Conservation (phyloP, 495 filamentous ascomycete genomes). For the Tuber borchii region DNA sequence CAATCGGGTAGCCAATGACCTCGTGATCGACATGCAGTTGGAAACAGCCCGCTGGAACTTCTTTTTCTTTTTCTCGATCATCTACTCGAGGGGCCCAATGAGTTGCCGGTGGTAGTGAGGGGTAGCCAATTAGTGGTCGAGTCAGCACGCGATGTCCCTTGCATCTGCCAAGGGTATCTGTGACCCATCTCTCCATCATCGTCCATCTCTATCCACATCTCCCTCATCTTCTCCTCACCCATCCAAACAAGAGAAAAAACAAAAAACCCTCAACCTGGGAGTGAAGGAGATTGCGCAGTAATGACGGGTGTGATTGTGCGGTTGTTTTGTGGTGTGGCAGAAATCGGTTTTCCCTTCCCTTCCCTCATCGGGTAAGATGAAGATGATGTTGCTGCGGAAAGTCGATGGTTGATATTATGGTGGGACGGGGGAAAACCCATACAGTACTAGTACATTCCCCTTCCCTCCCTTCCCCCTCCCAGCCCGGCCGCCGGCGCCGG, state of each 20-base stretch:
- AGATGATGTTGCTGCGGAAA: neutral
- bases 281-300: conserved; percentile 11
- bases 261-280: neutral
- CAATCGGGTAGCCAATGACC: conserved; percentile 5
- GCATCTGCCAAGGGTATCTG: neutral
- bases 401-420: neutral
- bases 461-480: neutral
- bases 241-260: neutral
- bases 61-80: neutral
- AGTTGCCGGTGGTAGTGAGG: neutral
- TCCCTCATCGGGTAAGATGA: neutral
- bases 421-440: neutral
- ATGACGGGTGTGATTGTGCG: conserved; percentile 10
- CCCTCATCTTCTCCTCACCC: neutral
- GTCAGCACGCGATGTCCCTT: conserved; percentile 6
- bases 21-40: conserved; percentile 17
- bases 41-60: conserved; percentile 11
- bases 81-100: neutral
- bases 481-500: too few species aligned
- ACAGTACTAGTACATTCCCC: neutral
- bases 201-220: neutral
- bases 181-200: neutral
- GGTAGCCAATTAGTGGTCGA: neutral
- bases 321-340: conserved; percentile 1
- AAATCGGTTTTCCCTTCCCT: neutral